Conservation (phyloP, 2,329 filamentous ascomycete genomes). For the Elsinoe australis region DNA sequence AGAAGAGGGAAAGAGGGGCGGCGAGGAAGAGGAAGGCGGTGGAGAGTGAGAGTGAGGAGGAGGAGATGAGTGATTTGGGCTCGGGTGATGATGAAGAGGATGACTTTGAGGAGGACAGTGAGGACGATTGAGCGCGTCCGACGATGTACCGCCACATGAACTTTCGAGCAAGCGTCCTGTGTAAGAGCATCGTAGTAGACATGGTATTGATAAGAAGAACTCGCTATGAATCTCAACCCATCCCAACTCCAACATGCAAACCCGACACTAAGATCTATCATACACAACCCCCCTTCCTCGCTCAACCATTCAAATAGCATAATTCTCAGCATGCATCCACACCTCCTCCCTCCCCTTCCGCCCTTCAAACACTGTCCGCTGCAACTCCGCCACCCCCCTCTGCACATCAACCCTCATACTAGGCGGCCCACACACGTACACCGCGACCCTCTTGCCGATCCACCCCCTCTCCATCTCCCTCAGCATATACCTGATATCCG, state of each 20-base stretch:
- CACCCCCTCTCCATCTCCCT: constrained; percentile 72
- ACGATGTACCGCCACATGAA: no score
- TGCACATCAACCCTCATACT: constrained; percentile 81
- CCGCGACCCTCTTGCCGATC: constrained; percentile 72
- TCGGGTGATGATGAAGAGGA: constrained; percentile 25
- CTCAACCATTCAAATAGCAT: constrained; percentile 57
- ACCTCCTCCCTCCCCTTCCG: constrained; percentile 70
- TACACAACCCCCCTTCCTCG: neutral
- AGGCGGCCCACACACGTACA: constrained; percentile 87
- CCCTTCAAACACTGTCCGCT: constrained; percentile 80
- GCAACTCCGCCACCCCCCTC: constrained; percentile 73
- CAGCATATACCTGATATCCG: constrained; percentile 80
- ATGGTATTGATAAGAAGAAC: no score
- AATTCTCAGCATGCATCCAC: constrained; percentile 91
- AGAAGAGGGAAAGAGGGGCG: constrained; percentile 67
- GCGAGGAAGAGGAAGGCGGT: constrained; percentile 70
- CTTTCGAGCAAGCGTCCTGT: no score
- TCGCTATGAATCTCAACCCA: no score
- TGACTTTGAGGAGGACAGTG: constrained; percentile 12
- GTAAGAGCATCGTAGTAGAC: no score
- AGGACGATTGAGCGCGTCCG: constrained; percentile 4
- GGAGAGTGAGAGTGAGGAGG: constrained; percentile 60
- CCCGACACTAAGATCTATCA: neutral
- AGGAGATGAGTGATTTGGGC: constrained; percentile 30
- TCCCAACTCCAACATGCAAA: no score